Conservation (phyloP, 768 basidiomycete species). For the Postia placenta region DNA sequence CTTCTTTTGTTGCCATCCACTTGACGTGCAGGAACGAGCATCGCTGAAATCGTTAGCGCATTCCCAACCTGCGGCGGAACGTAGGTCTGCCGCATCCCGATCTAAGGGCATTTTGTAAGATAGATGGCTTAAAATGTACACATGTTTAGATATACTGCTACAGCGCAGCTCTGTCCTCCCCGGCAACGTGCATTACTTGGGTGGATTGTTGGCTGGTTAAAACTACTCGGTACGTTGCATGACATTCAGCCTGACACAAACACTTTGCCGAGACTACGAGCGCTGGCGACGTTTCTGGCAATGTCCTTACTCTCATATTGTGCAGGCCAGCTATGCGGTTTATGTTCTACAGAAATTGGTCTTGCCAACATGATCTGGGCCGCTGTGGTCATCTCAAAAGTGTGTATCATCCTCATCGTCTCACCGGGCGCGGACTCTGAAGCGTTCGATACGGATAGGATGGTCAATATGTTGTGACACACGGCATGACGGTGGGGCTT, state of each 20-base stretch:
- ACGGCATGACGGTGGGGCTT: constrained; percentile 72
- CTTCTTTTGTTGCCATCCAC: no score
- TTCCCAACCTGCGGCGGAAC: constrained; percentile 71
- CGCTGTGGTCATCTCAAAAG: constrained; percentile 61
- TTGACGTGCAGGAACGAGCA: constrained; percentile 45
- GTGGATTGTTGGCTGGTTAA: constrained; percentile 81
- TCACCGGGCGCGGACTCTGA: constrained; percentile 8
- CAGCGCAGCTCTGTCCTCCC: constrained; percentile 62
- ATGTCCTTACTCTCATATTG: constrained; percentile 66
- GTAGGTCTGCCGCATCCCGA: constrained; percentile 28
- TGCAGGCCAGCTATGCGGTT: constrained; percentile 75
- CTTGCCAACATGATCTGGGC: constrained; percentile 74
- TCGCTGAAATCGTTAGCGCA: constrained; percentile 73
- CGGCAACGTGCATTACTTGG: constrained; percentile 64
- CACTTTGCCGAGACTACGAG: not conserved
- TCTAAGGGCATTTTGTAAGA: no score
- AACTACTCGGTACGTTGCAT: constrained; percentile 52
- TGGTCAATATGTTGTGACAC: constrained; percentile 52
- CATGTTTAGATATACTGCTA: constrained; percentile 61
- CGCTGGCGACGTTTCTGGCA: not conserved
- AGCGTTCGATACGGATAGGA: no score
- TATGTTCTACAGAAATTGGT: constrained; percentile 84
- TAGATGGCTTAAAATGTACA: not conserved
- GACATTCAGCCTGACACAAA: no score
- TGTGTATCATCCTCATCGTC: constrained; percentile 33